phyloP scores from a whole-genome alignment of 768 basidiomycete genomes.

The Jaapia argillacea region DNA sequence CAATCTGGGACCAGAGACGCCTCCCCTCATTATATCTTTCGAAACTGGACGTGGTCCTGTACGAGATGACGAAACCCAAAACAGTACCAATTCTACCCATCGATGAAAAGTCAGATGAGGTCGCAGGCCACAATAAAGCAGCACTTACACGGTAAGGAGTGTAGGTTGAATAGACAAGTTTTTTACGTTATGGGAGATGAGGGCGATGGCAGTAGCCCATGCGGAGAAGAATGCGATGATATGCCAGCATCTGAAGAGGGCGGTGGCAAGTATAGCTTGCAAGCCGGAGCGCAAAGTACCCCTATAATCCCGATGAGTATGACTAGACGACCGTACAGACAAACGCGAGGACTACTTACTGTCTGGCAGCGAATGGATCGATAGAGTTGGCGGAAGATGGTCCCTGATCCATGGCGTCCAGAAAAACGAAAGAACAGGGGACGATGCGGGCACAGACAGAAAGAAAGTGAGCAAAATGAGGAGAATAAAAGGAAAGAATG shows the following conservation, averaged over 20 bases:
- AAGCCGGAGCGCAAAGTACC: constrained; percentile 7
- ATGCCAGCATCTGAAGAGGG: constrained; percentile 54
- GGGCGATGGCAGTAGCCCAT: constrained; percentile 49
- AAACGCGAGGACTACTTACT: not conserved
- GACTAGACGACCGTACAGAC: not conserved
- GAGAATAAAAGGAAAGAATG: no score
- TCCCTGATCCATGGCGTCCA: no score
- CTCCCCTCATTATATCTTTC: constrained; percentile 73
- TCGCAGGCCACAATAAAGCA: not conserved
- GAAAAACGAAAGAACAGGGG: no score
- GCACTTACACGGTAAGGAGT: constrained; percentile 57
- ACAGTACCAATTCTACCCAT: constrained; percentile 47
- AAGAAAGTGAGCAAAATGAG: no score
- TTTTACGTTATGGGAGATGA: constrained; percentile 39
- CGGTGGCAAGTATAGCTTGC: constrained; percentile 25
- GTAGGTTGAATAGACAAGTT: constrained; percentile 36
- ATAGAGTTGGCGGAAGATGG: not conserved
- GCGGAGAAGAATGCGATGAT: constrained; percentile 52
- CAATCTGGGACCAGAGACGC: constrained; percentile 60
- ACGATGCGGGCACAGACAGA: no score
- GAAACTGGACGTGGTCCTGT: constrained; percentile 62
- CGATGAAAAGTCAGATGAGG: constrained; percentile 19
- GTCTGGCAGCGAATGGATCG: not conserved
- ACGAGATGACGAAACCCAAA: constrained; percentile 66
- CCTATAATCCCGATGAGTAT: not conserved